Conservation (phyloP, 1,139 yeast genomes). For the Pichia sp. region DNA sequence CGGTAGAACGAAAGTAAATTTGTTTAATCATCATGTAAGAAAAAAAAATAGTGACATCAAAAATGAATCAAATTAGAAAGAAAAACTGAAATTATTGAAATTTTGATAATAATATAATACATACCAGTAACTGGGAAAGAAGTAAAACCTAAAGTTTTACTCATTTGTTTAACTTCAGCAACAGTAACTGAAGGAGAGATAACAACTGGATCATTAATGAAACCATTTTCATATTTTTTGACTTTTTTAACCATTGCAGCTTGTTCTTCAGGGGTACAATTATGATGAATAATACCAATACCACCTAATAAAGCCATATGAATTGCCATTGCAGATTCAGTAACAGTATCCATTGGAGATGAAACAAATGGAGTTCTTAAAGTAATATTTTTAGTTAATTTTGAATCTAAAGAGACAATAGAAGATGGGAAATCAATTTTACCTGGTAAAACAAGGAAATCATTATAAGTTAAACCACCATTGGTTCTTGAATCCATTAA, state of each 20-base stretch:
- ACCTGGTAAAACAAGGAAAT: slow-evolving; percentile 91
- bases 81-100: background rate
- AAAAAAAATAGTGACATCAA: slow-evolving; percentile 7
- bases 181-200: slow-evolving; percentile 71
- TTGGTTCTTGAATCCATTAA: slow-evolving; percentile 84
- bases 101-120: slow-evolving; percentile 35
- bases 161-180: slow-evolving; percentile 71
- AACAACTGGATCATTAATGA: slow-evolving; percentile 91
- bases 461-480: slow-evolving; percentile 98
- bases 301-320: slow-evolving; percentile 99
- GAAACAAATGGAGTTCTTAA: slow-evolving; percentile 93
- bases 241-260: slow-evolving; percentile 98
- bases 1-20: slow-evolving; percentile 99
- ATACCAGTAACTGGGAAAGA: slow-evolving; percentile 99
- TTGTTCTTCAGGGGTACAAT: slow-evolving; percentile 94
- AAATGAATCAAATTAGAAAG: background rate
- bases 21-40: slow-evolving; percentile 54
- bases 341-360: slow-evolving; percentile 99
- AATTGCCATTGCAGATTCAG: slow-evolving; percentile 96
- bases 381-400: slow-evolving; percentile 83
- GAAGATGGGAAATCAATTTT: slow-evolving; percentile 85
- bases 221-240: slow-evolving; percentile 95
- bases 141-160: slow-evolving; percentile 77
- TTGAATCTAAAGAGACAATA: slow-evolving; percentile 70
- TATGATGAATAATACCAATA: slow-evolving; percentile 97